Percentiles rank a stretch among this genome's conserved stretches.
These are phyloP conservation scores for Mikania micrantha DNA, from an alignment of 129 eudicot species.

Conservation along the genomic window DNA sequence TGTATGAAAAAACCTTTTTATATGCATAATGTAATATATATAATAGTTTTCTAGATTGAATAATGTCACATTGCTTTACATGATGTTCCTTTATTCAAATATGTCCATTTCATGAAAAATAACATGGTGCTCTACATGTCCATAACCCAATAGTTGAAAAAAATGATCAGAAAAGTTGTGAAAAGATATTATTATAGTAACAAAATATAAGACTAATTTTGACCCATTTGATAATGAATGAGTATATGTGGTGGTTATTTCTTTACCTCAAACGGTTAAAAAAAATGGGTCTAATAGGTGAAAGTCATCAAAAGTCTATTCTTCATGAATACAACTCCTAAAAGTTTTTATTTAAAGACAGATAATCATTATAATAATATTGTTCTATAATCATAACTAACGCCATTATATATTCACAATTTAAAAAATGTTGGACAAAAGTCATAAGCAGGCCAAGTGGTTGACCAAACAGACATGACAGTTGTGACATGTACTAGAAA, in stretches of 20 bases:
- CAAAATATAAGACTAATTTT: no score
- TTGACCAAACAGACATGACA: background rate
- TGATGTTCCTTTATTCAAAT: no score
- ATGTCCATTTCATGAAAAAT: no score
- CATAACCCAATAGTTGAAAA: no score
- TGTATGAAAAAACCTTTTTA: no score
- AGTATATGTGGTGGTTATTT: background rate
- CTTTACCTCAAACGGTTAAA: background rate
- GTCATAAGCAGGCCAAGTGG: background rate
- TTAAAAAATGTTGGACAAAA: background rate
- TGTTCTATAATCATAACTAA: background rate
- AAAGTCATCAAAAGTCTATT: background rate
- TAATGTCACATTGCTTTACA: no score
- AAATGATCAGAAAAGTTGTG: no score
- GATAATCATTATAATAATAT: background rate
- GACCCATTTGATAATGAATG: background rate
- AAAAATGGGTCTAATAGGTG: background rate
- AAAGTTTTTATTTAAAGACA: background rate
- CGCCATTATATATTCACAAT: background rate
- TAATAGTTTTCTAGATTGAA: no score
- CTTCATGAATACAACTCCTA: background rate
- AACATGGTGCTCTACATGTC: no score
- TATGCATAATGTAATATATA: background rate
- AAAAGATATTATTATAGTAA: no score
- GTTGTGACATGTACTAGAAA: no score